Percentiles rank a stretch among this genome's conserved stretches.
phyloP scores from a whole-genome alignment of 441 rosid species.

The Croton laevigatus region DNA sequence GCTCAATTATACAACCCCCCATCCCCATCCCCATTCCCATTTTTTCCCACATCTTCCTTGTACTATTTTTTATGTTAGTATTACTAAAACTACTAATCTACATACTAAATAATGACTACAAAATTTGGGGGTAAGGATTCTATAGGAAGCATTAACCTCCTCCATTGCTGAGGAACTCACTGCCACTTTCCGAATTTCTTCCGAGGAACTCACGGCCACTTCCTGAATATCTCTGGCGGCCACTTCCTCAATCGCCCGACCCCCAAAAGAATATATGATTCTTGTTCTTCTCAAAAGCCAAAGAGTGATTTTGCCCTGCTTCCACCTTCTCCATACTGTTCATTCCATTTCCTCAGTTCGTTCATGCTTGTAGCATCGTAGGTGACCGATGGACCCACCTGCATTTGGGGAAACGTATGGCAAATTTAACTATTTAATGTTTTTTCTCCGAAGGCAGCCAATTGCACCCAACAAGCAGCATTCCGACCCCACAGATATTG shows the following conservation, averaged over 20 bases:
- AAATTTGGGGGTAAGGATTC: too few relatives aligned
- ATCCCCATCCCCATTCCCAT: too few relatives aligned
- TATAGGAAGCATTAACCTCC: not conserved
- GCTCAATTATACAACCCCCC: too few relatives aligned
- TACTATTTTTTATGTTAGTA: too few relatives aligned
- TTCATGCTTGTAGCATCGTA: slow-evolving; percentile 87
- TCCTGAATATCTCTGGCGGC: not conserved
- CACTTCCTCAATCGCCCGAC: too few relatives aligned
- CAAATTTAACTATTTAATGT: not conserved
- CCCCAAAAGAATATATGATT: not conserved
- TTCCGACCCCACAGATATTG: too few relatives aligned
- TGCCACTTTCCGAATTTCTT: too few relatives aligned
- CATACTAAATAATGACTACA: too few relatives aligned
- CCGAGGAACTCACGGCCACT: not conserved
- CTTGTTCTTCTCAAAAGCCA: slow-evolving; percentile 45
- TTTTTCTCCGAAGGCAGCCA: too few relatives aligned
- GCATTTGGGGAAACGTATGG: not conserved
- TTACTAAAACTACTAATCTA: too few relatives aligned
- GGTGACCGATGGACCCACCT: slow-evolving; percentile 96
- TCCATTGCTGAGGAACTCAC: not conserved
- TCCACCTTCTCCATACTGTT: slow-evolving; percentile 95
- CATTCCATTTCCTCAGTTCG: slow-evolving; percentile 97
- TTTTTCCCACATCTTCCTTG: too few relatives aligned
- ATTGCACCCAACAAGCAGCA: too few relatives aligned
- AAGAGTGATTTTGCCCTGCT: slow-evolving; percentile 80